Evolutionary conservation across 2,329 filamentous ascomycete genomes (phyloP).

Genomic region (Aspergillus versicolor): DNA sequence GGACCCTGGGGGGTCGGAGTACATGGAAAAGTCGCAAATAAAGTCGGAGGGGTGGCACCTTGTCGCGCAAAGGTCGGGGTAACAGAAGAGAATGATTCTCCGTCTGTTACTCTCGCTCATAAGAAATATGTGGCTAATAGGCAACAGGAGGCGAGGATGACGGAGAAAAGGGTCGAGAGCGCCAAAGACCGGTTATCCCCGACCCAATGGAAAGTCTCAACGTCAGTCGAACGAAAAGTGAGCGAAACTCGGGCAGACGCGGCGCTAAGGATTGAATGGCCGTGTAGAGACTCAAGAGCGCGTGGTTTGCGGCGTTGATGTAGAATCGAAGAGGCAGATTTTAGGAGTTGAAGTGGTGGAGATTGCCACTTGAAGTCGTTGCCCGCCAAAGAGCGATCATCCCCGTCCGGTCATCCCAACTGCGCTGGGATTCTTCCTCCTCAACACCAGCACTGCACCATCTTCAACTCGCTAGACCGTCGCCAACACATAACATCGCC

Average conservation of each 20-base stretch:
- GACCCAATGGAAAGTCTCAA: constrained; percentile 9
- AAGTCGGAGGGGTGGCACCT: constrained; percentile 29
- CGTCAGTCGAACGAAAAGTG: neutral
- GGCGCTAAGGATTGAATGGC: neutral
- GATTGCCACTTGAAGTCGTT: neutral
- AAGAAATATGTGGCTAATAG: neutral
- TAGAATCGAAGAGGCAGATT: neutral
- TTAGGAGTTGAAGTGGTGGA: neutral
- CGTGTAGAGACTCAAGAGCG: neutral
- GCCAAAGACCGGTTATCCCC: constrained; percentile 26
- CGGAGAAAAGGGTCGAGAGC: constrained; percentile 12
- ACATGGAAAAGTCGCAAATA: constrained; percentile 22
- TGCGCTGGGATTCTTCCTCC: neutral
- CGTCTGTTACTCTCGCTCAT: constrained; percentile 24
- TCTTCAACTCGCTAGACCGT: neutral
- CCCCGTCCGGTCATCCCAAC: constrained; percentile 2
- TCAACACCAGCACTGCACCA: neutral
- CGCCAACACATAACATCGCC: neutral
- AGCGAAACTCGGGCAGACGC: neutral
- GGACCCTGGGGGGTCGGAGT: constrained; percentile 26
- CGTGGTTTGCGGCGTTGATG: neutral
- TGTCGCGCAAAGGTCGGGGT: constrained; percentile 19
- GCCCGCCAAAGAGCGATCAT: constrained; percentile 13
- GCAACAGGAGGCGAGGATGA: constrained; percentile 8
- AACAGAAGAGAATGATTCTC: constrained; percentile 19